Evolutionary conservation across 2,329 filamentous ascomycete genomes (phyloP), one percentile per base, ranked within the genome.

Genomic region (Camillea tinctor): DNA sequence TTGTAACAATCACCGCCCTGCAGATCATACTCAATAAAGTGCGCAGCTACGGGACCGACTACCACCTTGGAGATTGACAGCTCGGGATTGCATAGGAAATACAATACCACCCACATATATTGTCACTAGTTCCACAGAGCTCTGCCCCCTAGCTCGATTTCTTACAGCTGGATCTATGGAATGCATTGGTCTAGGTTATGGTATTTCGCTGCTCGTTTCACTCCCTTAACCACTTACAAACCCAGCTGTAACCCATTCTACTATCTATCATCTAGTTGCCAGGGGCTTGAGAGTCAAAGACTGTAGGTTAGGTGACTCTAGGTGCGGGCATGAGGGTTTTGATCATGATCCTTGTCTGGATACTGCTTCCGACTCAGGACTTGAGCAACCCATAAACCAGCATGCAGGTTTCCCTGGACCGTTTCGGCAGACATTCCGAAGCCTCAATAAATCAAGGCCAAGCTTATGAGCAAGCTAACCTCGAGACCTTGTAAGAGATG

Each of bases 321-420:
- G 50, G 63, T 65, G 63, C 63, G 64, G 63, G 64, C 63, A 60
- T 56, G 60, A 65, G 60, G 58, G 60, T 59, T 57, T 49, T 63
- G 55, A 61, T 59, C 57, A 54, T 51, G 30, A 56, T 59, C 56
- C 44, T 55, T 51, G 44, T 24, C 22, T 36, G 23, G 23, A 53
- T 60, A 50, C 54, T 62, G 54, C 58, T 56, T 56, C 21, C 22
- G 9, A 7, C 23, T 52, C 52, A 44, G 55, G 58, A 49, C 59
- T 58, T 58, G 24, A 50, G 56, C 56, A 22, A 49, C 30, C 49
- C 50, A 54, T 53, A n/a, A 24, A 30, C 23, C 59, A 54, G 59
- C 61, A 60, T 58, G 23, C 56, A 23, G 26, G 21, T 54, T 51
- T 60, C 57, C 40, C 56, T 62, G 60, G 58, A 60, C 56, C 55